phyloP scores from a whole-genome alignment of 2,329 filamentous ascomycete genomes.

The Corinectria fuckeliana region DNA sequence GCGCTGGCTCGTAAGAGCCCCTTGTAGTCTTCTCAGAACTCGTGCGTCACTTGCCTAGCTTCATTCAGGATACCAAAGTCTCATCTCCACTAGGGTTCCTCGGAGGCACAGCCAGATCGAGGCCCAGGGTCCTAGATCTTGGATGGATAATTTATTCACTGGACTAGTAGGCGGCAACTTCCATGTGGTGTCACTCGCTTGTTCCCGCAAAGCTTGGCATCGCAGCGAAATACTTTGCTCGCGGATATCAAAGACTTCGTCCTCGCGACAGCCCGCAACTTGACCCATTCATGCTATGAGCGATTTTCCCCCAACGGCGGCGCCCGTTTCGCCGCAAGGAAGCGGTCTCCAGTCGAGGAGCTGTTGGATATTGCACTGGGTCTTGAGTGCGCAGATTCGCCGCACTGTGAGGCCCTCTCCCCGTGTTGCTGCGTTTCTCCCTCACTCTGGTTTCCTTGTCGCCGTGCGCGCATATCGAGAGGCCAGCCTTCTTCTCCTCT shows the following conservation, averaged over 20 bases:
- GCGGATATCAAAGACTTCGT: slow-evolving; percentile 20
- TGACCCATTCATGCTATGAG: slow-evolving; percentile 18
- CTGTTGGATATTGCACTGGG: slow-evolving; percentile 20
- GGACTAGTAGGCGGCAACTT: slow-evolving; percentile 26
- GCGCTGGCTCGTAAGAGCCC: not conserved
- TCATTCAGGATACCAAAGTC: slow-evolving; percentile 16
- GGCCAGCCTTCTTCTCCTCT: not conserved
- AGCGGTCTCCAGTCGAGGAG: not conserved
- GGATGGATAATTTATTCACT: no score
- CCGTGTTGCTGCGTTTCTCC: slow-evolving; percentile 2
- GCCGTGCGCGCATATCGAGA: slow-evolving; percentile 10
- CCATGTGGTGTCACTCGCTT: slow-evolving; percentile 27
- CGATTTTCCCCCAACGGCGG: slow-evolving; percentile 21
- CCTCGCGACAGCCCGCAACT: slow-evolving; percentile 23
- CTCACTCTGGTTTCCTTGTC: not conserved
- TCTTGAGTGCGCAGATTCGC: not conserved
- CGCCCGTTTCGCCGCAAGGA: slow-evolving; percentile 18
- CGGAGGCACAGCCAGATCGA: slow-evolving; percentile 10
- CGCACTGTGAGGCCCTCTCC: slow-evolving; percentile 16
- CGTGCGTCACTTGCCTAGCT: slow-evolving; percentile 18
- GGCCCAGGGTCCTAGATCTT: not conserved
- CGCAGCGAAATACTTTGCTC: slow-evolving; percentile 19
- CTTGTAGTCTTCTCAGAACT: not conserved
- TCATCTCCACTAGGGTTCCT: slow-evolving; percentile 5
- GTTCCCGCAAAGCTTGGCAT: slow-evolving; percentile 24